A percentile compares a stretch with the other conserved stretches of the same genome.
phyloP scores from a whole-genome alignment of 2,329 filamentous ascomycete genomes.

The Arthrobotrys musiformis region DNA sequence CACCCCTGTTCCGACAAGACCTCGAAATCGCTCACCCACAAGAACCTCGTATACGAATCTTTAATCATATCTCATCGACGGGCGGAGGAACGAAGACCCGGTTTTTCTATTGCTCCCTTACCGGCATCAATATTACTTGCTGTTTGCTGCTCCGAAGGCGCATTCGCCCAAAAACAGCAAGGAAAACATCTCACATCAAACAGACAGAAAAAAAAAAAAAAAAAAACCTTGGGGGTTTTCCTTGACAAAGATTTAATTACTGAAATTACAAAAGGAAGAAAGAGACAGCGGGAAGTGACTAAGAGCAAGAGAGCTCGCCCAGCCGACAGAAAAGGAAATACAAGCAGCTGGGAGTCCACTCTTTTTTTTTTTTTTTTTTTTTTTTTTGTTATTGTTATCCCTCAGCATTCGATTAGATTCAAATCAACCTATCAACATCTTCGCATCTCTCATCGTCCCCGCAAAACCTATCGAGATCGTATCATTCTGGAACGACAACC shows the following conservation, averaged over 20 bases:
- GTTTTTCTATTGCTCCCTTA: no score
- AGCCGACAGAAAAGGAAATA: not conserved
- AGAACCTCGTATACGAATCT: not conserved
- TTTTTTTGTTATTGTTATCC: no score
- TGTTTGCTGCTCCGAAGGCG: not conserved
- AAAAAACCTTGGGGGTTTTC: slow-evolving; percentile 5
- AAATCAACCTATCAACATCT: slow-evolving; percentile 11
- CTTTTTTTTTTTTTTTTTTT: no score
- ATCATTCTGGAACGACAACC: slow-evolving; percentile 16
- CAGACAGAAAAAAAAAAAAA: no score
- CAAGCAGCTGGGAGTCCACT: not conserved
- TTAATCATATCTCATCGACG: not conserved
- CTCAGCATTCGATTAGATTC: slow-evolving; percentile 3
- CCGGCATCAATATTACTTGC: no score
- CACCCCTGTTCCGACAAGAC: slow-evolving; percentile 30
- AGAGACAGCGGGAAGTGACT: not conserved
- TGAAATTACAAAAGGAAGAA: not conserved
- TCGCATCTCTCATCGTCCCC: slow-evolving; percentile 14
- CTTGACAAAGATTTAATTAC: not conserved
- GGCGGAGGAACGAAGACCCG: slow-evolving; percentile 19
- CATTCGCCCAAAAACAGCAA: no score
- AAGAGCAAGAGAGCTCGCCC: not conserved
- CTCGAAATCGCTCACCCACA: slow-evolving; percentile 34
- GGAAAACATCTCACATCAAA: no score
- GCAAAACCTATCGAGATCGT: slow-evolving; percentile 24